Evolutionary conservation across 1,284 basidiomycete species (phyloP), one percentile per base, ranked within the genome.

Genomic region (Pisolithus thermaeus): DNA sequence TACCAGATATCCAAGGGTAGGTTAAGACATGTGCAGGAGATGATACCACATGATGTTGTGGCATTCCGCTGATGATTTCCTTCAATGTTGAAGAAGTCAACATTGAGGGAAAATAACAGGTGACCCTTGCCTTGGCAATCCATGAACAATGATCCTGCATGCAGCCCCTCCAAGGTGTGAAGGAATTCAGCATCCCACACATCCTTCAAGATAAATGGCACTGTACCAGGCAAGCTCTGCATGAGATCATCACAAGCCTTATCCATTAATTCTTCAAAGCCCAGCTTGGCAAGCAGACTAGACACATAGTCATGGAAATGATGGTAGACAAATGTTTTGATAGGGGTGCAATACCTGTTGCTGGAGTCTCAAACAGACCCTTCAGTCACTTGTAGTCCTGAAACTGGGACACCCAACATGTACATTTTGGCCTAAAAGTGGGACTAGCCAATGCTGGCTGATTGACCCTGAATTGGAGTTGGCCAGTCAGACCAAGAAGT

Each of bases 1-100:
- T 66, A 62, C 1, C 60, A 58, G 67, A n/a, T n/a, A n/a, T n/a
- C n/a, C n/a, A n/a, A n/a, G n/a, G n/a, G 67, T 18, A 69, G 58
- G 45, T 67, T 68, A 9, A 64, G 54, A n/a, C 50, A 51, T 7
- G 12, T 18, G 6, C 30, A 46, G 12, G 46, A 51, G 11, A 51
- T 49, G 20, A 46, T 46, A 11, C 50, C 50, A 18, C 28, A 23
- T 18, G 50, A 51, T 18, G 23, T 46, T 6, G 14, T 36, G 7
- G 35, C 30, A 22, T 18, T 47, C 14, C 16, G 2, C 23, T 47
- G 38, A 18, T 20, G 16, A 40, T 37, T 47, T 23, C 50, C 50
- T 16, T 46, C 27, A 20, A 37, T 32, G 11, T 48, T 49, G 36
- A 51, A 51, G 16, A 47, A 51, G 30, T 51, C 45, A 25, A 51